Evolutionary conservation across 1,284 basidiomycete species (phyloP), one percentile per base, ranked within the genome.

Genomic region (Grifola frondosa): DNA sequence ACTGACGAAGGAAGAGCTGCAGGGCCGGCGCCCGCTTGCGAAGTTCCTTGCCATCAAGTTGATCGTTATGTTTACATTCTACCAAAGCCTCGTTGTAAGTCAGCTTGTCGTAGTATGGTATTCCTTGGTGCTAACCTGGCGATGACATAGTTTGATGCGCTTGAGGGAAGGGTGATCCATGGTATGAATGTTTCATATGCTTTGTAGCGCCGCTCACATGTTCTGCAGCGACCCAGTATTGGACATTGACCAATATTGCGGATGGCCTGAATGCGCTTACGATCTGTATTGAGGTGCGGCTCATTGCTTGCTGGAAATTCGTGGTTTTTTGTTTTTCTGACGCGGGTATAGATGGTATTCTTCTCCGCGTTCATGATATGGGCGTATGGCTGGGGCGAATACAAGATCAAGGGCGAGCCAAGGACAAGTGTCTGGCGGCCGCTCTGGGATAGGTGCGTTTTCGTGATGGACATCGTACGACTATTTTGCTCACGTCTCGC

Each of bases 11-110:
- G 81, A 88, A 8, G 90, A 93, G 55, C 73, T 95, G 6, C 68
- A 64, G 42, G 88, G 83, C 15, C 73, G 79, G n/a, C 74, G 82
- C 21, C 92, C 91, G 13, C 69, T 94, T 22, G 79, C 86, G 12
- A 93, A 93, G 66, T 93, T 93, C 62, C 56, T 91, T 48, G 68
- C 78, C 9, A 91, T 91, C 70, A 94, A 93, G 66, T 66, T 91
- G 24, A 89, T 91, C 45, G 86, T 93, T 37, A 85, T 93, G 78
- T 83, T 87, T 59, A 90, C 88, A 1, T 90, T 88, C 60, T 91
- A 90, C 60, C 87, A 90, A 52, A 68, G 74, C 0, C 84, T 89
- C 50, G 66, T 89, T 28, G 85, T 88, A 55, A 44, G 83, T 68
- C 10, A 10, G 26, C 10, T 22, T 33, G 20, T 19, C 29, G 23